Conservation (phyloP, 345 rosid genomes). For the Eucalyptus coolabah region DNA sequence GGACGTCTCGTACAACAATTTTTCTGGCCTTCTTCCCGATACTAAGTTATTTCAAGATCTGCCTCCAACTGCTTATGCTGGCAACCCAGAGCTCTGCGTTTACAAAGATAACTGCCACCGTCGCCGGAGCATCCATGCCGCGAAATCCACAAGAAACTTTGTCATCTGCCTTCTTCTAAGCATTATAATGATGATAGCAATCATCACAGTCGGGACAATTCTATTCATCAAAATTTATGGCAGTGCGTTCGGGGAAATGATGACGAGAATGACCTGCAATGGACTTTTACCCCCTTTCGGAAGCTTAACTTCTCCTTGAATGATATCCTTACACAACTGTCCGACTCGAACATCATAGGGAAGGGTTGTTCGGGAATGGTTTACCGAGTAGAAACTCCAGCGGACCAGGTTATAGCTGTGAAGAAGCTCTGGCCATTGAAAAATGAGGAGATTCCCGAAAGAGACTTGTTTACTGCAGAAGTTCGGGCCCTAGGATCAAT, state of each 20-base stretch:
- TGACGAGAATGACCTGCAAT: constrained; percentile 22
- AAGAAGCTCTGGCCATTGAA: constrained; percentile 61
- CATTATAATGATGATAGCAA: constrained; percentile 11
- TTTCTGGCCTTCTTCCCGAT: constrained; percentile 50
- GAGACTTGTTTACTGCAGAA: constrained; percentile 61
- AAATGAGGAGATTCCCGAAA: constrained; percentile 30
- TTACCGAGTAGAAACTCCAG: constrained; percentile 44
- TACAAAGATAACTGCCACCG: constrained; percentile 17
- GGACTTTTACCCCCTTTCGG: constrained; percentile 60
- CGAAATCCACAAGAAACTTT: constrained; percentile 17
- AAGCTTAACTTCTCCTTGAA: constrained; percentile 47
- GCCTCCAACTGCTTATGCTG: constrained; percentile 25
- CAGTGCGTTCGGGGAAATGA: background rate
- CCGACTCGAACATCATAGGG: constrained; percentile 46
- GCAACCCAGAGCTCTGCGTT: constrained; percentile 41
- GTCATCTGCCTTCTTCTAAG: constrained; percentile 27
- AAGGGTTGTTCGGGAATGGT: constrained; percentile 65
- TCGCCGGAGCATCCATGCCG: background rate
- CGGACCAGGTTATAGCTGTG: constrained; percentile 49
- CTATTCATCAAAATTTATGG: constrained; percentile 20
- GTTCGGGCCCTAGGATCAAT: constrained; percentile 56
- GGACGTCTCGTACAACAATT: constrained; percentile 46
- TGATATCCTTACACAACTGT: constrained; percentile 31
- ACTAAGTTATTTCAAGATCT: constrained; percentile 46
- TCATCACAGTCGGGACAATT: constrained; percentile 17